A percentile compares a stretch with the other conserved stretches of the same genome.
Conservation (phyloP, 768 basidiomycete genomes). For the Kwoniella mangroviensis region DNA sequence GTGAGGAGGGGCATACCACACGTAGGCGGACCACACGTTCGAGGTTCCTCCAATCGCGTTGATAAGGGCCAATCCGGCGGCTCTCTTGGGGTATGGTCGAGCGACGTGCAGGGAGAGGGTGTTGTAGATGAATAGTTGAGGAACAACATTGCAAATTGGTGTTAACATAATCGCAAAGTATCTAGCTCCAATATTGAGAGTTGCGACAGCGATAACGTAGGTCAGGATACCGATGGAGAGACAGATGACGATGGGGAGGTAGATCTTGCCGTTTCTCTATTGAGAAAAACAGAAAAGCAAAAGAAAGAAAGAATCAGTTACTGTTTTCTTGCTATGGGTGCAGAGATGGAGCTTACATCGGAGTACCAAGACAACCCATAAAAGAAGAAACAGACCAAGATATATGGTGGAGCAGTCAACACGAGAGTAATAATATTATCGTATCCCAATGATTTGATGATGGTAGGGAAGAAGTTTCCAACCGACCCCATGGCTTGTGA, state of each 20-base stretch:
- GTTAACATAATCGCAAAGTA: constrained; percentile 50
- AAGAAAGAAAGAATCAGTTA: background rate
- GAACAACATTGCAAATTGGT: constrained; percentile 41
- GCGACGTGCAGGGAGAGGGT: constrained; percentile 47
- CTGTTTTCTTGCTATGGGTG: background rate
- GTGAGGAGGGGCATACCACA: constrained; percentile 37
- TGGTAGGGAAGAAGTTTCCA: constrained; percentile 34
- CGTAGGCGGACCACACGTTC: constrained; percentile 41
- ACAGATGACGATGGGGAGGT: constrained; percentile 37
- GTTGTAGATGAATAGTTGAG: constrained; percentile 52
- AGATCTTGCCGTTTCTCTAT: constrained; percentile 36
- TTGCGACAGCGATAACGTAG: constrained; percentile 45
- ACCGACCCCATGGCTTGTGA: constrained; percentile 35
- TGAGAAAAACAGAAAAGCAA: background rate
- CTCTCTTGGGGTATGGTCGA: constrained; percentile 51
- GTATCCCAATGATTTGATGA: constrained; percentile 43
- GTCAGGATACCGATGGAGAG: constrained; percentile 30
- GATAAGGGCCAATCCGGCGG: constrained; percentile 48
- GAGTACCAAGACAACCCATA: constrained; percentile 32
- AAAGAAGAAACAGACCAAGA: constrained; percentile 39
- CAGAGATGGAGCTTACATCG: constrained; percentile 23
- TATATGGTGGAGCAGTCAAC: constrained; percentile 40
- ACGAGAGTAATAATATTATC: constrained; percentile 34
- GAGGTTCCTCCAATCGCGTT: constrained; percentile 49
- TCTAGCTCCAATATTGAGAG: constrained; percentile 35